Evolutionary conservation across 192 early-diverging fungal species (phyloP).

Genomic region (Gamsiella multidivaricata): DNA sequence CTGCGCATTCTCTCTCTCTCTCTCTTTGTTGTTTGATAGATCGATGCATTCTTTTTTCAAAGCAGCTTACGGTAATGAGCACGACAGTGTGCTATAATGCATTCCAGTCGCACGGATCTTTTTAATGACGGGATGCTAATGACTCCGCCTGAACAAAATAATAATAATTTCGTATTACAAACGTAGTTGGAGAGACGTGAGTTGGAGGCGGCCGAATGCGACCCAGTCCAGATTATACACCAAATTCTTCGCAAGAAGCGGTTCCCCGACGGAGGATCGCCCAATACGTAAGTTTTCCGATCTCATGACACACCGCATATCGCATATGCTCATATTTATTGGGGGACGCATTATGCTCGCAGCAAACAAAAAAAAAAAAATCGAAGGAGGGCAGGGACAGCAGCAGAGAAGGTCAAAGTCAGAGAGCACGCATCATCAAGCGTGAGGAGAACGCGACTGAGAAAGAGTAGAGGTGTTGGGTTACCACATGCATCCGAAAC

Average conservation of each 20-base stretch:
- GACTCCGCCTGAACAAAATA: no score
- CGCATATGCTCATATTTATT: no score
- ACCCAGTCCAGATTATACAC: conserved; percentile 58
- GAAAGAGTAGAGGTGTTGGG: no score
- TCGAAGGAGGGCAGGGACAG: not conserved
- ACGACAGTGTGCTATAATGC: no score
- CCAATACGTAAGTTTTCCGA: conserved; percentile 46
- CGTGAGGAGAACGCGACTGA: no score
- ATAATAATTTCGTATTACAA: not conserved
- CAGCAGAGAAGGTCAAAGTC: not conserved
- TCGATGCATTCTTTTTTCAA: conserved; percentile 64
- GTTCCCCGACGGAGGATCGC: conserved; percentile 61
- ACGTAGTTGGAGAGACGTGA: conserved; percentile 56
- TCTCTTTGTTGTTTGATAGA: conserved; percentile 22
- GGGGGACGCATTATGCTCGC: not conserved
- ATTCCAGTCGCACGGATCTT: not conserved
- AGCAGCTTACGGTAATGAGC: conserved; percentile 55
- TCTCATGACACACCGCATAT: not conserved
- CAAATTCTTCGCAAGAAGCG: conserved; percentile 67
- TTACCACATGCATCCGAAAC: conserved; percentile 2
- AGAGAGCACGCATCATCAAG: no score
- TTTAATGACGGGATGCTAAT: not conserved
- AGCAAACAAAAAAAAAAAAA: not conserved
- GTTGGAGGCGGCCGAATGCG: conserved; percentile 50
- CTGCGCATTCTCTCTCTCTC: not conserved